phyloP scores from a whole-genome alignment of 139 green algal species.

The Yamagishiella unicocca region DNA sequence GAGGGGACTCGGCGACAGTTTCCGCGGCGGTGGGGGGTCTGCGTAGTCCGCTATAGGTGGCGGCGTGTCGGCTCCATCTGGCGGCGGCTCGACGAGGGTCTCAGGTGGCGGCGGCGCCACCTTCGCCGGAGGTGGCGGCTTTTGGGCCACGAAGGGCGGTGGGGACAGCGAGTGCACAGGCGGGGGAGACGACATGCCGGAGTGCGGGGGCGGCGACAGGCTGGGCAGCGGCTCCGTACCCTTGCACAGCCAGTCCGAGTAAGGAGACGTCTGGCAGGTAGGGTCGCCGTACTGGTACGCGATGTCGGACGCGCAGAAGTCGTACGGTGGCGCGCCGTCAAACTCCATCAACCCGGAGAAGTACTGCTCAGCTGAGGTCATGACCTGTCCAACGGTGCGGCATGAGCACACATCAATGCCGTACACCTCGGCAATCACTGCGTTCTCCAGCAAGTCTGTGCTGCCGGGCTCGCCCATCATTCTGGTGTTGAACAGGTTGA shows the following conservation, averaged over 20 bases:
- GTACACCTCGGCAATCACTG: neutral
- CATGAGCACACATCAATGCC: neutral
- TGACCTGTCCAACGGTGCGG: neutral
- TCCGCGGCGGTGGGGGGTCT: too few species aligned
- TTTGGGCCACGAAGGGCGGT: neutral
- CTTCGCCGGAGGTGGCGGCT: neutral
- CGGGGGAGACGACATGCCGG: neutral
- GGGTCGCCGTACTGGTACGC: neutral
- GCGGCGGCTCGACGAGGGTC: too few species aligned
- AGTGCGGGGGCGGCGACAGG: neutral
- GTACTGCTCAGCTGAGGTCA: neutral
- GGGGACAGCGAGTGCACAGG: neutral
- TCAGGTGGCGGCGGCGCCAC: neutral
- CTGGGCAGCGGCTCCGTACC: too few species aligned
- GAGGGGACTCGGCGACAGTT: too few species aligned
- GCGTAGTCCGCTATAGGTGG: too few species aligned
- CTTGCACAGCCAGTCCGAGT: conserved; percentile 28
- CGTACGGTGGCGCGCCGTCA: conserved; percentile 20
- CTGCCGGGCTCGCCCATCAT: neutral
- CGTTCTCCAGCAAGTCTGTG: neutral
- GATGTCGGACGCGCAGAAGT: conserved; percentile 19
- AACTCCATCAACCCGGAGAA: neutral
- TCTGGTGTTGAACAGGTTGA: conserved; percentile 25
- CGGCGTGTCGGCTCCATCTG: too few species aligned
- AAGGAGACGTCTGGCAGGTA: neutral